Evolutionary conservation across 352 stramenopile genomes (phyloP).

Genomic region (Phytophthora pistaciae): DNA sequence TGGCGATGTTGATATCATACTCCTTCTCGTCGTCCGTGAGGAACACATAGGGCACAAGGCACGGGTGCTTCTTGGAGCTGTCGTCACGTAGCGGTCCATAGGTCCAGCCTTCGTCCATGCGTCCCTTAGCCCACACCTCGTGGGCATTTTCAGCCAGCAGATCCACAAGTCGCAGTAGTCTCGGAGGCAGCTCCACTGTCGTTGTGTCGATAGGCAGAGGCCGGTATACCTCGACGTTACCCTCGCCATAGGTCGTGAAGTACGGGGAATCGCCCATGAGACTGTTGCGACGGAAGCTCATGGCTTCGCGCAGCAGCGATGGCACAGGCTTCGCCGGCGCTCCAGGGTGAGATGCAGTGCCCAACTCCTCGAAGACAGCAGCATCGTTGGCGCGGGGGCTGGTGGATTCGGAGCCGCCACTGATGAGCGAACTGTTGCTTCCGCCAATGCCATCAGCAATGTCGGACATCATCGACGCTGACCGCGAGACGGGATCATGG

Average conservation of each 20-base stretch:
- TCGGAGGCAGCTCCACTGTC: constrained; percentile 67
- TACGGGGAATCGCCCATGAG: constrained; percentile 85
- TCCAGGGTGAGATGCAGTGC: constrained; percentile 33
- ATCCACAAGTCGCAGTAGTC: constrained; percentile 79
- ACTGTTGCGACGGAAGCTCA: constrained; percentile 81
- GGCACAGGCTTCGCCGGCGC: constrained; percentile 57
- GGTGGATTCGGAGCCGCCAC: constrained; percentile 30
- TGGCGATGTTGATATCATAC: constrained; percentile 90
- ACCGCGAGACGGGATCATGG: constrained; percentile 71
- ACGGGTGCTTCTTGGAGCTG: constrained; percentile 82
- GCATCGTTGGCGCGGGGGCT: constrained; percentile 37
- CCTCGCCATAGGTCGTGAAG: constrained; percentile 74
- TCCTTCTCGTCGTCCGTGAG: constrained; percentile 91
- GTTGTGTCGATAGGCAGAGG: constrained; percentile 84
- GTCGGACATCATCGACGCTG: constrained; percentile 73
- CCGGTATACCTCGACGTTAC: constrained; percentile 68
- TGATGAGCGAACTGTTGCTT: constrained; percentile 45
- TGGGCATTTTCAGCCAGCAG: constrained; percentile 88
- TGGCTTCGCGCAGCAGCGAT: constrained; percentile 71
- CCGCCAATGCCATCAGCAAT: constrained; percentile 34
- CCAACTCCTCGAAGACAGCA: constrained; percentile 40
- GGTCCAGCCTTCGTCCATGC: constrained; percentile 90
- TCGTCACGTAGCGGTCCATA: constrained; percentile 86
- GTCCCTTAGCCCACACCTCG: constrained; percentile 87
- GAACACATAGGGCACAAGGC: constrained; percentile 90